Percentiles rank a stretch among this genome's conserved stretches.
phyloP scores from a whole-genome alignment of 73 alveolate species.

The Paramecium pentaurelia region DNA sequence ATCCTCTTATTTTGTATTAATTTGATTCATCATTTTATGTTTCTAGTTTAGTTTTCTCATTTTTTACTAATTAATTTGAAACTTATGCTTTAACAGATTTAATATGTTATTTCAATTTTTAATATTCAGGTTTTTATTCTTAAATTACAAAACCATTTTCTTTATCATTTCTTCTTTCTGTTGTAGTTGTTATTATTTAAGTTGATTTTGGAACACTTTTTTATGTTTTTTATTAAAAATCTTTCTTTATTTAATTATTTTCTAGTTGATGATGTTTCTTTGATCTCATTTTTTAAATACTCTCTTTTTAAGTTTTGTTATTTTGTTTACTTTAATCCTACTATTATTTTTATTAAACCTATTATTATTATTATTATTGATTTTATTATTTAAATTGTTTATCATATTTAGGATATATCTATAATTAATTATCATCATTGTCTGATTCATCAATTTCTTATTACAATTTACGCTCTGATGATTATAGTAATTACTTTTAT shows the following conservation, averaged over 20 bases:
- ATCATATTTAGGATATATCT: background rate
- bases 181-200: background rate
- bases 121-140: background rate
- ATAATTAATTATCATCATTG: background rate
- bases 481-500: background rate
- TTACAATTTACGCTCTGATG: background rate
- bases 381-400: background rate
- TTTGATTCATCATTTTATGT: background rate
- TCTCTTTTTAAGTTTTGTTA: background rate
- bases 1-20: slow-evolving; percentile 1
- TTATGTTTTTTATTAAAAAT: background rate
- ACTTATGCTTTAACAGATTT: background rate
- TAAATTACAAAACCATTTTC: background rate
- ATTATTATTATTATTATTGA: background rate
- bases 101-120: background rate
- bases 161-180: slow-evolving; percentile 16
- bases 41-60: background rate
- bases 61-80: background rate
- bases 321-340: background rate
- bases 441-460: background rate
- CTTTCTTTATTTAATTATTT: background rate
- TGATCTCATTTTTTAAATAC: background rate
- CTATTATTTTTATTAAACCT: background rate
- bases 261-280: background rate
- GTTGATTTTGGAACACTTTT: background rate